Conservation (phyloP, 2,329 filamentous ascomycete genomes). For the Orbilia javanica region DNA sequence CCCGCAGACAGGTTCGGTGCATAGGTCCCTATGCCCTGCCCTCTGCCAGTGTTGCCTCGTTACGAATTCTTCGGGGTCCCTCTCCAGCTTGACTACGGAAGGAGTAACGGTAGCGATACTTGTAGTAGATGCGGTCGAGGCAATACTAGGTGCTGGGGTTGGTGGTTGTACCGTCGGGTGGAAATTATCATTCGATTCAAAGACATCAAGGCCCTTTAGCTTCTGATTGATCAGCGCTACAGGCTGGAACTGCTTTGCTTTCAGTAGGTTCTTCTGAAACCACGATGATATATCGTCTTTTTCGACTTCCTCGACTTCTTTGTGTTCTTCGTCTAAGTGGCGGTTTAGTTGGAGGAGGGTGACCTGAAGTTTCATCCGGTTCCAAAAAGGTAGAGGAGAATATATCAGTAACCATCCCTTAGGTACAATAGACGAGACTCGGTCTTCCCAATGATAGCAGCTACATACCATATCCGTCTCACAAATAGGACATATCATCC, state of each 20-base stretch:
- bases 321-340: constrained; percentile 88
- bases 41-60: constrained; percentile 90
- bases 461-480: constrained; percentile 88
- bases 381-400: not conserved
- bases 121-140: constrained; percentile 61
- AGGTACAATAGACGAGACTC: not conserved
- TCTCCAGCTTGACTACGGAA: constrained; percentile 61
- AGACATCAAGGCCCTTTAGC: constrained; percentile 89
- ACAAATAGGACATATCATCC: constrained; percentile 95
- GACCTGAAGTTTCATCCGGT: constrained; percentile 70
- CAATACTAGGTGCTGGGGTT: constrained; percentile 63
- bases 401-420: not conserved
- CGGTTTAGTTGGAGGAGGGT: constrained; percentile 92
- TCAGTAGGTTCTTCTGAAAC: constrained; percentile 94
- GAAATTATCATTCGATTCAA: constrained; percentile 82
- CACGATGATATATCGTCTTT: constrained; percentile 97
- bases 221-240: constrained; percentile 93
- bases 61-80: constrained; percentile 90
- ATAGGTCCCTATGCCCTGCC: constrained; percentile 78
- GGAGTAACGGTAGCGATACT: constrained; percentile 64
- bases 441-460: not conserved
- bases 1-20: constrained; percentile 87
- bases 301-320: constrained; percentile 86
- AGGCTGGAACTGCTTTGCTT: constrained; percentile 92
- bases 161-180: constrained; percentile 63